phyloP scores from a whole-genome alignment of 2,329 filamentous ascomycete genomes.

The Penicillium sp. region DNA sequence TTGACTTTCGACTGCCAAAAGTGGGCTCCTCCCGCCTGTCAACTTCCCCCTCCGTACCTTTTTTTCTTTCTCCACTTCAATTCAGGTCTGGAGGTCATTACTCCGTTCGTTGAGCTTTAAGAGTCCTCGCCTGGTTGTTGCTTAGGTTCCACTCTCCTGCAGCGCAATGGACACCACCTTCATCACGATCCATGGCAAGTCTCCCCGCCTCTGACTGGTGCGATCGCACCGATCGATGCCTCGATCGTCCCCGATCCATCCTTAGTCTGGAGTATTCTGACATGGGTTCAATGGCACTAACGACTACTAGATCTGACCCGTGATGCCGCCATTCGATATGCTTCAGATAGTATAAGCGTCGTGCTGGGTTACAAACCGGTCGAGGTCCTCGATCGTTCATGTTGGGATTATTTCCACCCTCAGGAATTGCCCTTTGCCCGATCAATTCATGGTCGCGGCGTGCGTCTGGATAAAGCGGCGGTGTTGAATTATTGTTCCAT shows the following conservation, averaged over 20 bases:
- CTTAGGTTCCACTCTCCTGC: conserved; percentile 19
- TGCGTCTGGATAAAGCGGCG: conserved; percentile 79
- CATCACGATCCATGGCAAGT: conserved; percentile 85
- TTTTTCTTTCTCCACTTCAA: not conserved
- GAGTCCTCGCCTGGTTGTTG: not conserved
- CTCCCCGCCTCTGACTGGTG: conserved; percentile 4
- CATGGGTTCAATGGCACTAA: conserved; percentile 1
- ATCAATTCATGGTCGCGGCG: conserved; percentile 69
- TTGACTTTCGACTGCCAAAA: not conserved
- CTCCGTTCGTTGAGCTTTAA: no score
- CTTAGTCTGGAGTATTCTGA: not conserved
- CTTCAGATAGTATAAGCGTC: conserved; percentile 79
- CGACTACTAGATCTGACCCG: conserved; percentile 63
- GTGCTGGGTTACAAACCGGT: conserved; percentile 78
- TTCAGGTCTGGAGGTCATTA: no score
- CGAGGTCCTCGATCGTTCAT: conserved; percentile 73
- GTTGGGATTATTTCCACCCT: conserved; percentile 84
- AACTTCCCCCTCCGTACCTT: not conserved
- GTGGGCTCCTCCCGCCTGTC: not conserved
- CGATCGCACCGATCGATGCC: conserved; percentile 5
- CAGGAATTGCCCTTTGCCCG: conserved; percentile 76
- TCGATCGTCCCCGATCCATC: not conserved
- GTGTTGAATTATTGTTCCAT: conserved; percentile 79
- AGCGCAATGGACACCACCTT: conserved; percentile 76
- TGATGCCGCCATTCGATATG: conserved; percentile 79